Conservation (phyloP, 2,329 filamentous ascomycete species). For the Zelopaecilomyces penicillatus region DNA sequence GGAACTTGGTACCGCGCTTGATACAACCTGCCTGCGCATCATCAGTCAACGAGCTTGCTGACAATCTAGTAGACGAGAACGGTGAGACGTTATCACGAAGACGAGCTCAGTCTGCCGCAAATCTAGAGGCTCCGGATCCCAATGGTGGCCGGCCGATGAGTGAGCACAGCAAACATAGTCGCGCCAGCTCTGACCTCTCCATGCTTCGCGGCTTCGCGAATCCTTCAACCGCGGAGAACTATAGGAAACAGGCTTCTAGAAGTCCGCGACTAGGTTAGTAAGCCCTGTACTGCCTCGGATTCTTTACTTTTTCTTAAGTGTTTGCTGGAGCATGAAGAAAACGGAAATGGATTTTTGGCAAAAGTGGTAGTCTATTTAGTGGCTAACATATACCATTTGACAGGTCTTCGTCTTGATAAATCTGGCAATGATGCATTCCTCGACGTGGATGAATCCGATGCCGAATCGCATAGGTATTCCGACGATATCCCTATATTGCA, state of each 20-base stretch:
- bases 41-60: neutral
- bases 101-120: conserved; percentile 53
- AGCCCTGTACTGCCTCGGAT: neutral
- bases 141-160: conserved; percentile 45
- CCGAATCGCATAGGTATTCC: conserved; percentile 55
- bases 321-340: too few relatives aligned
- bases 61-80: conserved; percentile 26
- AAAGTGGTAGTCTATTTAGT: conserved; percentile 5
- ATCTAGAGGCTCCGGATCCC: conserved; percentile 49
- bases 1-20: neutral
- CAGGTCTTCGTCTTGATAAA: conserved; percentile 45
- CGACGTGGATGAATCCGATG: conserved; percentile 62
- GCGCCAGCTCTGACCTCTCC: conserved; percentile 64
- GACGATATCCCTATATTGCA: conserved; percentile 61
- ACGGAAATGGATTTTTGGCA: neutral
- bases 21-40: neutral
- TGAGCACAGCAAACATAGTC: conserved; percentile 57
- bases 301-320: too few relatives aligned
- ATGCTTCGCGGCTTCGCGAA: conserved; percentile 45
- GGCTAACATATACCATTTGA: conserved; percentile 40
- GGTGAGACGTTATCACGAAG: conserved; percentile 39
- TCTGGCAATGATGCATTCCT: conserved; percentile 48
- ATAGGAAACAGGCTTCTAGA: conserved; percentile 22
- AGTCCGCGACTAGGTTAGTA: conserved; percentile 23
- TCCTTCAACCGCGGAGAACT: conserved; percentile 33